Evolutionary conservation across 2,329 filamentous ascomycete genomes (phyloP).

Genomic region (Trematosphaeria pertusa): DNA sequence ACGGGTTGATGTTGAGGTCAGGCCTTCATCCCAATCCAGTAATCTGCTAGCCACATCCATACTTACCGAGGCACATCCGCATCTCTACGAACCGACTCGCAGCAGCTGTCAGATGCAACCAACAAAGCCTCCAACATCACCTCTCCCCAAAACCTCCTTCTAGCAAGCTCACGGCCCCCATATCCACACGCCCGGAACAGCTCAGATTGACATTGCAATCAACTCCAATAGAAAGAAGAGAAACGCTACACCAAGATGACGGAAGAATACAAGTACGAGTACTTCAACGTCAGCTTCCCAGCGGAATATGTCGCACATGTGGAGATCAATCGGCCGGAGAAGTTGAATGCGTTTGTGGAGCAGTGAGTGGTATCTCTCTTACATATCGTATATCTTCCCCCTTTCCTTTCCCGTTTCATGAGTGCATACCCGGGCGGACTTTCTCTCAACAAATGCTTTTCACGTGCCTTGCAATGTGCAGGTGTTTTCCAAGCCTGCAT

Average conservation of each 20-base stretch:
- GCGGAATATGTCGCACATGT: constrained; percentile 81
- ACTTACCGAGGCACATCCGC: constrained; percentile 7
- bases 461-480: no score
- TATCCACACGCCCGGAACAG: no score
- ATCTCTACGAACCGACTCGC: background rate
- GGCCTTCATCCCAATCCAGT: background rate
- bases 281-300: constrained; percentile 79
- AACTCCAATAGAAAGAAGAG: background rate
- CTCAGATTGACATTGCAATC: background rate
- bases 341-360: constrained; percentile 87
- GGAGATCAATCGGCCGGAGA: constrained; percentile 85
- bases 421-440: no score
- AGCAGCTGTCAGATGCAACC: background rate
- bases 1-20: no score
- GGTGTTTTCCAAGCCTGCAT: no score
- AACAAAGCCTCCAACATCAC: background rate
- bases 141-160: background rate
- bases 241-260: no score
- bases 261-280: constrained; percentile 59
- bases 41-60: constrained; percentile 3
- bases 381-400: background rate
- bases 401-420: no score
- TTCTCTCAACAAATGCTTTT: no score
- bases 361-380: constrained; percentile 51
- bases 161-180: no score